Evolutionary conservation across 2,329 filamentous ascomycete species (phyloP), one percentile per base, ranked within the genome.

Genomic region (Furcasterigmium sp.): DNA sequence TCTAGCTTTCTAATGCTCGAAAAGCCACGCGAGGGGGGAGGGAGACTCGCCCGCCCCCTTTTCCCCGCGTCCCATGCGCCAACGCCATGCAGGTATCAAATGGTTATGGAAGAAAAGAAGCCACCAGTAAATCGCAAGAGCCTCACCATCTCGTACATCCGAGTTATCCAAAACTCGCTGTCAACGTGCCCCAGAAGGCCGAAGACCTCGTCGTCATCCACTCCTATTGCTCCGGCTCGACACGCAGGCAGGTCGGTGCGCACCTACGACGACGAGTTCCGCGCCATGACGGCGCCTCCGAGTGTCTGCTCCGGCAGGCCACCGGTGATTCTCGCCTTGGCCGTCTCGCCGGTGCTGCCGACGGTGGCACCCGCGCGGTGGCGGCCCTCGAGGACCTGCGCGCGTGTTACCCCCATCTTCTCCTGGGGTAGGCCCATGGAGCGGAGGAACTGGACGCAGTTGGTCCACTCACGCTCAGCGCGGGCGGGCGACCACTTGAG

Each of bases 401-500:
- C 53, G 28, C 58, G 54, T 21, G 54, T 62, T 38, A 60, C 45
- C 18, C 51, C 50, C 35, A 50, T 44, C 38, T 56, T 47, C 15
- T 55, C 55, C 37, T 51, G 47, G 3, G 56, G 50, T 21, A 73
- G 52, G 11, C 70, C 70, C 70, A 73, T 73, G 9, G 66, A 70
- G 34, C 58, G 56, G 41, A 73, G 59, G 54, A 71, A 73, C 1
- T 47, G 47, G 7, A 72, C 54, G 3, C 68, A 72, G 26, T 84
- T 74, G 74, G 60, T 82, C 82, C 49, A 70, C 56, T 69, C 66
- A 0, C 53, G 48, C 18, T 80, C 70, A 63, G 81, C 81, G 46
- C 84, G 69, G 44, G 70, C 69, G 41, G 63, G 63, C 53, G 70
- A 73, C 84, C 84, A 89, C 39, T 73, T 64, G 38, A 87, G 68